Conservation (phyloP, 192 early-diverging fungal genomes). For the Coemansia aciculifera region DNA sequence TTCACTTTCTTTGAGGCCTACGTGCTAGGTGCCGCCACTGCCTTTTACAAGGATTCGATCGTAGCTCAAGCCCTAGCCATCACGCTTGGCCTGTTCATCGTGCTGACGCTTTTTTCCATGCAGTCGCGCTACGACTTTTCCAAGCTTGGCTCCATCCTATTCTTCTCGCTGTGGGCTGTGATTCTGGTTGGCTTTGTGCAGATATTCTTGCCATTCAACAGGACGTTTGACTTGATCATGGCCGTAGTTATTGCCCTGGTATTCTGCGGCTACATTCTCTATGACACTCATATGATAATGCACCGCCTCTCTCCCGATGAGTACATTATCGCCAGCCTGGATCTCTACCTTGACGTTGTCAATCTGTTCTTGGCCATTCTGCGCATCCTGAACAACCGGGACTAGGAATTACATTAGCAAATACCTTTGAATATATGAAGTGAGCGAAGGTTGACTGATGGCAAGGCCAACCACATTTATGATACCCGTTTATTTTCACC, state of each 20-base stretch:
- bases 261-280: slow-evolving; percentile 79
- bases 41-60: slow-evolving; percentile 61
- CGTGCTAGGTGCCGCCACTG: slow-evolving; percentile 59
- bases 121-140: slow-evolving; percentile 76
- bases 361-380: slow-evolving; percentile 76
- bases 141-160: slow-evolving; percentile 62
- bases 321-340: slow-evolving; percentile 64
- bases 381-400: slow-evolving; percentile 59
- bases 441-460: neutral
- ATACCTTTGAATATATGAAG: neutral
- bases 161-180: slow-evolving; percentile 62
- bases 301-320: slow-evolving; percentile 71
- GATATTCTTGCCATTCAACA: slow-evolving; percentile 71
- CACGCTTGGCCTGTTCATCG: slow-evolving; percentile 70
- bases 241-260: slow-evolving; percentile 63
- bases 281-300: slow-evolving; percentile 73
- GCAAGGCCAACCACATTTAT: neutral
- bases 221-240: slow-evolving; percentile 58
- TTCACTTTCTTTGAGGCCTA: slow-evolving; percentile 66
- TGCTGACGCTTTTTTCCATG: slow-evolving; percentile 74
- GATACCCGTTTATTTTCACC: slow-evolving; percentile 15
- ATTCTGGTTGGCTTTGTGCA: slow-evolving; percentile 64
- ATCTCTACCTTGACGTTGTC: slow-evolving; percentile 74
- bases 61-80: slow-evolving; percentile 79
- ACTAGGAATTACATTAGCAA: slow-evolving; percentile 16